Percentiles rank a stretch among this genome's conserved stretches.
Conservation (phyloP, 306 rosid genomes). For the Cyclanthera cordifolia region DNA sequence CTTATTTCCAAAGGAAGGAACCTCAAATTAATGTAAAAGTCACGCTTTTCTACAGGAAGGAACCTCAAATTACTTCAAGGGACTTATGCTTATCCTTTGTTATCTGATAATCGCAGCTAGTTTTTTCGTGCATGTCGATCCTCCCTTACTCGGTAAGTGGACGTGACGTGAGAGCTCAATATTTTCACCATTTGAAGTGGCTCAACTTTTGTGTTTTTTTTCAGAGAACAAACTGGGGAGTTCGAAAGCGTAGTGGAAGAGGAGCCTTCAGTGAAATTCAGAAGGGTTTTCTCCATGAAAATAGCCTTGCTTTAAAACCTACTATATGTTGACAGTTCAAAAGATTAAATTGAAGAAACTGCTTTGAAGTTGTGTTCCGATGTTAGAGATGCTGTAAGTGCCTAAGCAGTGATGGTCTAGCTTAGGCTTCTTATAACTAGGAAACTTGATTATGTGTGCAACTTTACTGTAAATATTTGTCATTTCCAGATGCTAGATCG, state of each 20-base stretch:
- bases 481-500: not conserved
- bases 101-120: slow-evolving; percentile 77
- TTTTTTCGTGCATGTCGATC: slow-evolving; percentile 66
- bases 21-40: slow-evolving; percentile 21
- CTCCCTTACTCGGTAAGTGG: slow-evolving; percentile 21
- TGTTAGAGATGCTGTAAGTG: not conserved
- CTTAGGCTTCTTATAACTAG: not conserved
- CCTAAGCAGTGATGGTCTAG: not conserved
- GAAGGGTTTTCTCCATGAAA: not conserved
- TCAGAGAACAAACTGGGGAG: slow-evolving; percentile 4
- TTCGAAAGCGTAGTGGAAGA: not conserved
- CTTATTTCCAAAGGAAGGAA: slow-evolving; percentile 48
- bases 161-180: not conserved
- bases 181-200: slow-evolving; percentile 1
- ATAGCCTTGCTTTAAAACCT: not conserved
- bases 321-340: not conserved
- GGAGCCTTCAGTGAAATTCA: not conserved
- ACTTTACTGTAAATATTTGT: not conserved
- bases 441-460: slow-evolving; percentile 6
- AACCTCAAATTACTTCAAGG: slow-evolving; percentile 66
- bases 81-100: slow-evolving; percentile 68
- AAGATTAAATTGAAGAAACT: not conserved
- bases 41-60: slow-evolving; percentile 53
- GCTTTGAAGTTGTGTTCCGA: not conserved
- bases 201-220: not conserved